A percentile compares a stretch with the other conserved stretches of the same genome.
These are phyloP conservation scores for Phialocephala sp. DNA, from an alignment of 2,329 filamentous ascomycete genomes.

Conservation along the genomic window DNA sequence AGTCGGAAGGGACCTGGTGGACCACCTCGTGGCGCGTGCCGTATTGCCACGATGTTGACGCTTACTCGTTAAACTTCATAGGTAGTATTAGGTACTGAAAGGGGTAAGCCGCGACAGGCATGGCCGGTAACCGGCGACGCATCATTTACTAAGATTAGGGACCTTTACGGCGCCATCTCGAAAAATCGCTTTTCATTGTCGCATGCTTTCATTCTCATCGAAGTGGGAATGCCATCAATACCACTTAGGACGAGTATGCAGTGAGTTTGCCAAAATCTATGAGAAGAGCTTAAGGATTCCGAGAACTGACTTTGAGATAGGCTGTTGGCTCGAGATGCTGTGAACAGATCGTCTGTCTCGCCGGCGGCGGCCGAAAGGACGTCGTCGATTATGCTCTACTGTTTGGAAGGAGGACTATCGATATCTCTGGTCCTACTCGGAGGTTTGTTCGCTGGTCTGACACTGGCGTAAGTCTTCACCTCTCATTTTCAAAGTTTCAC, in stretches of 20 bases:
- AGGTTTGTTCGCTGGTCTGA: constrained; percentile 90
- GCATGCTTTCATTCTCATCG: constrained; percentile 9
- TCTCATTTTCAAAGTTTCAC: neutral
- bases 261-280: neutral
- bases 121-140: constrained; percentile 12
- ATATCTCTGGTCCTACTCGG: constrained; percentile 62
- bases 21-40: constrained; percentile 13
- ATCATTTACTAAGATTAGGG: constrained; percentile 20
- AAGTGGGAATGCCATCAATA: constrained; percentile 9
- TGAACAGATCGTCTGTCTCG: constrained; percentile 13
- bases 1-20: neutral
- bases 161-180: constrained; percentile 1
- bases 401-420: constrained; percentile 25
- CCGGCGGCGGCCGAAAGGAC: constrained; percentile 17
- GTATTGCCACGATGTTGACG: constrained; percentile 2
- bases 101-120: constrained; percentile 14
- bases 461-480: constrained; percentile 68
- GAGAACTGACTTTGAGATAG: constrained; percentile 11
- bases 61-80: constrained; percentile 11
- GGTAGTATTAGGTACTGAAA: constrained; percentile 18
- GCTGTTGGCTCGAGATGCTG: constrained; percentile 20
- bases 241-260: constrained; percentile 17
- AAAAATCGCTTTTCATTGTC: constrained; percentile 10
- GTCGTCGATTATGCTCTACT: constrained; percentile 19
- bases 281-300: neutral